Evolutionary conservation across 2,329 filamentous ascomycete genomes (phyloP), one percentile per base, ranked within the genome.

Genomic region (Sarocladium strictum): DNA sequence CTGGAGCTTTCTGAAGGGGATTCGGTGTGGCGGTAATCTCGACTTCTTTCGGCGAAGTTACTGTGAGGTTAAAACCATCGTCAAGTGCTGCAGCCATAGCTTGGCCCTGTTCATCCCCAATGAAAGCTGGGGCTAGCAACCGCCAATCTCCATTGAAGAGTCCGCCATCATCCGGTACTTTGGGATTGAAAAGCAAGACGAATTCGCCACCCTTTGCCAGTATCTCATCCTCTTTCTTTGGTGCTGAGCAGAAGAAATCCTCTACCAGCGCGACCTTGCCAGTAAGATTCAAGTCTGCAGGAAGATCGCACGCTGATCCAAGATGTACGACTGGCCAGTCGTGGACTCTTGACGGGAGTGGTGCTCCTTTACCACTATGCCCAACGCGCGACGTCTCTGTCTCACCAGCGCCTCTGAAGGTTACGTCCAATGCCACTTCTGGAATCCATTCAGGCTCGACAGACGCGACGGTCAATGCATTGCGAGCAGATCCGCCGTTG

Each of bases 381-480:
- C 47, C 47, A 11, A 51, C 47, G 21, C 47, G 26, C 14, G 47
- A 51, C 9, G 47, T 51, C 17, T 51, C 47, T 33, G 47, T 33
- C 11, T 33, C 47, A 3, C 47, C 47, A 17, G 33, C 47, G 3
- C 29, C 47, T 19, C 21, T 51, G 47, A 51, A 51, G 4, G 47
- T 51, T 5, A 51, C 47, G 27, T 51, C 47, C 27, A 51, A 17
- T 6, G 47, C 47, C n/a, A 51, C 47, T 17, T 51, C 47, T 19
- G 47, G 47, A 35, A 51, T 51, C 27, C 27, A 51, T 33, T 51
- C 47, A 3, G 47, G 47, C 27, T 51, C 47, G n/a, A 51, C 63
- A 0, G 75, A 74, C 21, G 72, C 75, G 24, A 76, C 68, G 7
- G 72, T 66, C 9, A 74, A 67, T 3, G 72, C 71, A n/a, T 69